Base-by-base conservation (phyloP, 2,329 filamentous ascomycete genomes). In the Microcyclospora pomicola region DNA sequence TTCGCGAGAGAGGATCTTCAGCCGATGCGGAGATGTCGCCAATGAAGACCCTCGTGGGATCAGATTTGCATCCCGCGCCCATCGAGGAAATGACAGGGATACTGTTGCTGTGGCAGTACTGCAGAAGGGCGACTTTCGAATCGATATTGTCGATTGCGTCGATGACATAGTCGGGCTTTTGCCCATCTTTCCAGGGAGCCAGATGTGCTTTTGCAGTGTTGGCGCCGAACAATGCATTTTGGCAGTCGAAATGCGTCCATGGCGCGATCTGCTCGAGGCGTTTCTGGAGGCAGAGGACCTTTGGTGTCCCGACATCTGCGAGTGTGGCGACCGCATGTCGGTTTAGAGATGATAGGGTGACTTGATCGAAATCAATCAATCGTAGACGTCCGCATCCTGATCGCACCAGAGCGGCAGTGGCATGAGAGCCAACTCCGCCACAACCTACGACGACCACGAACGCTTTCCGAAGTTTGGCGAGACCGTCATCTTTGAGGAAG, bases 61-160 rank as follows among this genome's bases (percentile, higher is more conserved):
- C 76, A 3, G 83, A 88, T 66, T 96, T 98, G 62, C 85, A 95
- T 0, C 86, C 91, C 0, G 91, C 91, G 1, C 91, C 91, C 87
- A 96, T 96, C 27, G 85, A 83, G 12, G 85, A 91, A 44, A 98
- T 87, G 19, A 98, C 85, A 1, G 77, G 80, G 16, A 96, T 66
- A 2, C 71, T 68, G 54, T 85, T 72, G 43, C 77, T 73, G 56
- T 87, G 71, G 62, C 91, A 98, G 63, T 92, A 93, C 52, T 85
- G 78, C 31, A 98, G 68, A 38, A 98, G 66, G 13, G 80, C 81
- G 2, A 98, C 88, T 64, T 98, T 98, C 38, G 85, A 93, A 36
- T 94, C 84, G 45, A 98, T 96, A 56, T 98, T 96, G 61, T 98
- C 91, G 48, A 98, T 98, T 15, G 88, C 92, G 61, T 98, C 91